Evolutionary conservation across 768 basidiomycete genomes (phyloP).

Genomic region (Boletales sp.): DNA sequence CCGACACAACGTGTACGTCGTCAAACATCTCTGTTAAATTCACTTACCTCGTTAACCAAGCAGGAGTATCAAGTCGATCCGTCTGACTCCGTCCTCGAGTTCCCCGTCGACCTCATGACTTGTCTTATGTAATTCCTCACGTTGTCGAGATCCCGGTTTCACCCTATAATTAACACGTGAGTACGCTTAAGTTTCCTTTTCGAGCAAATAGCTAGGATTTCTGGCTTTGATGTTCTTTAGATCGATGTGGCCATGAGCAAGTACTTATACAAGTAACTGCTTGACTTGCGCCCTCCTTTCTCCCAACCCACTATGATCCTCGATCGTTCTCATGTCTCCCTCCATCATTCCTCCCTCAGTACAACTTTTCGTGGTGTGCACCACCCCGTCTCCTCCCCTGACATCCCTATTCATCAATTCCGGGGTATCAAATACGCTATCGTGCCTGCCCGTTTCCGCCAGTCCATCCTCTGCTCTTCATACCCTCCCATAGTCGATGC

Average conservation of each 20-base stretch:
- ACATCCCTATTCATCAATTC: slow-evolving; percentile 62
- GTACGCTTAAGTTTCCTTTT: slow-evolving; percentile 18
- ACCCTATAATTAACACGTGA: slow-evolving; percentile 24
- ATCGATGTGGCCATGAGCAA: slow-evolving; percentile 26
- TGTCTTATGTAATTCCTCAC: slow-evolving; percentile 8
- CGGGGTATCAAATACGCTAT: slow-evolving; percentile 76
- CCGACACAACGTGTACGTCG: too few relatives aligned
- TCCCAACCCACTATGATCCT: slow-evolving; percentile 24
- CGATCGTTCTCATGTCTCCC: slow-evolving; percentile 23
- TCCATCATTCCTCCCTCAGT: slow-evolving; percentile 53
- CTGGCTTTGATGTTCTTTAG: not conserved
- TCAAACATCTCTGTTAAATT: too few relatives aligned
- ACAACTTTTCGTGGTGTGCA: slow-evolving; percentile 66
- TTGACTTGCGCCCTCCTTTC: slow-evolving; percentile 1
- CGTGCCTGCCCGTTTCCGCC: slow-evolving; percentile 72
- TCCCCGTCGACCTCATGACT: slow-evolving; percentile 14
- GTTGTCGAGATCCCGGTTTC: not conserved
- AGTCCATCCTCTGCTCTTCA: slow-evolving; percentile 57
- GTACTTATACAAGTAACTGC: slow-evolving; percentile 16
- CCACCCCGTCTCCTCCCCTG: slow-evolving; percentile 56
- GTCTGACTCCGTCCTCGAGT: not conserved
- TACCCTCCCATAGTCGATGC: slow-evolving; percentile 61
- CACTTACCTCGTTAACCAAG: too few relatives aligned
- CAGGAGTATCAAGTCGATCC: too few relatives aligned
- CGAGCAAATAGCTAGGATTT: slow-evolving; percentile 20